Conservation (phyloP, 371 early-diverging fungal species). For the Circinella minor region DNA sequence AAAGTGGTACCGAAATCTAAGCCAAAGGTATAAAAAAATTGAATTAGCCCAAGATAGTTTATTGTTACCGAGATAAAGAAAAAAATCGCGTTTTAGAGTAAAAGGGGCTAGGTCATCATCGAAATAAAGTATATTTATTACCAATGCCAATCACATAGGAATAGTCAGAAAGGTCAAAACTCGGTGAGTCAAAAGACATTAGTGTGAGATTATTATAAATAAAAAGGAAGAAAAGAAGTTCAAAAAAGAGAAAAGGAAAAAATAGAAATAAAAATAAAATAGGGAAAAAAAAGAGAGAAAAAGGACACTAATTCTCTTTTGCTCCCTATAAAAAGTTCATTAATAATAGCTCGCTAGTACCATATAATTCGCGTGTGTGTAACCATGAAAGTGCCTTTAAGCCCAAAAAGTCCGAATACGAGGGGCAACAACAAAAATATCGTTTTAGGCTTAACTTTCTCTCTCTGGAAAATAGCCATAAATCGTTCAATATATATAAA, state of each 20-base stretch:
- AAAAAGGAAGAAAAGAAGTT: background rate
- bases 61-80: no score
- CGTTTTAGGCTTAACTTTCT: no score
- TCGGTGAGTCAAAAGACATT: conserved; percentile 38
- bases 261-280: conserved; percentile 7
- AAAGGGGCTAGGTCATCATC: background rate
- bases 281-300: conserved; percentile 14
- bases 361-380: background rate
- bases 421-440: no score
- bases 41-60: conserved; percentile 10
- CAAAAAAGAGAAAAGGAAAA: conserved; percentile 7
- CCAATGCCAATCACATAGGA: conserved; percentile 58
- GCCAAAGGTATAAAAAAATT: background rate
- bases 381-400: no score
- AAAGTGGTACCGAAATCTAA: conserved; percentile 66
- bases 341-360: background rate
- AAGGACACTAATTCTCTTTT: background rate
- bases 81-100: background rate
- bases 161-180: conserved; percentile 49
- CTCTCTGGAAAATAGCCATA: no score
- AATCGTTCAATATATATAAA: no score
- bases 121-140: conserved; percentile 10
- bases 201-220: background rate
- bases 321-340: background rate
- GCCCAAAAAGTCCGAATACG: no score